These are phyloP conservation scores for Agarophyton chilense DNA, from an alignment of 23 red algal species.

Conservation along the genomic window DNA sequence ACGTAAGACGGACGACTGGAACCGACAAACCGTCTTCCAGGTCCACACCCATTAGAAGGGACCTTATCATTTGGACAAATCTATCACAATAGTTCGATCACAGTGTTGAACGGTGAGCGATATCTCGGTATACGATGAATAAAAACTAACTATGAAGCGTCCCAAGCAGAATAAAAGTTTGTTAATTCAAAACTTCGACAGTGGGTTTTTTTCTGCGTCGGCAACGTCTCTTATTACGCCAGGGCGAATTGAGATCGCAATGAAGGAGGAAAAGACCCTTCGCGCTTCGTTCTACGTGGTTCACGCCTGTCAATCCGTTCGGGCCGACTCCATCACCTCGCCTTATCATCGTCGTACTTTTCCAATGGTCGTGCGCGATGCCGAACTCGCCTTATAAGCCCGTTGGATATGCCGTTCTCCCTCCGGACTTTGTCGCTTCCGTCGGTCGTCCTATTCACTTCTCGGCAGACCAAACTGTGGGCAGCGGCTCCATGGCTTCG, in stretches of 20 bases:
- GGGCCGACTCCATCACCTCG: no score
- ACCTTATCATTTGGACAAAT: not conserved
- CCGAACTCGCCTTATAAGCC: no score
- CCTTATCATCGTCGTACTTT: no score
- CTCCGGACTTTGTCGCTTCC: no score
- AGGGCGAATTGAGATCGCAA: not conserved
- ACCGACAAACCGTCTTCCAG: not conserved
- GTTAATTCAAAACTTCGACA: not conserved
- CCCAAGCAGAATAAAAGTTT: not conserved
- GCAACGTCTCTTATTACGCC: not conserved
- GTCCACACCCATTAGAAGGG: not conserved
- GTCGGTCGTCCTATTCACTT: no score
- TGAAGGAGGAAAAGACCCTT: not conserved
- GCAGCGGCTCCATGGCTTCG: no score
- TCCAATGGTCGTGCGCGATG: no score
- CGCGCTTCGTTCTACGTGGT: no score
- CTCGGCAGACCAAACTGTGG: no score
- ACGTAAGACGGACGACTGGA: not conserved
- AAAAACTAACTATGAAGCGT: not conserved
- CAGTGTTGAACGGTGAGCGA: not conserved
- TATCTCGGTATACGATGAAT: not conserved
- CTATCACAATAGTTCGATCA: not conserved
- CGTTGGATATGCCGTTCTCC: no score
- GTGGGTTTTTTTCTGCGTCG: not conserved
- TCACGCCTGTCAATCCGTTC: no score